phyloP scores from a whole-genome alignment of 495 filamentous ascomycete species.

The Podospora conica region DNA sequence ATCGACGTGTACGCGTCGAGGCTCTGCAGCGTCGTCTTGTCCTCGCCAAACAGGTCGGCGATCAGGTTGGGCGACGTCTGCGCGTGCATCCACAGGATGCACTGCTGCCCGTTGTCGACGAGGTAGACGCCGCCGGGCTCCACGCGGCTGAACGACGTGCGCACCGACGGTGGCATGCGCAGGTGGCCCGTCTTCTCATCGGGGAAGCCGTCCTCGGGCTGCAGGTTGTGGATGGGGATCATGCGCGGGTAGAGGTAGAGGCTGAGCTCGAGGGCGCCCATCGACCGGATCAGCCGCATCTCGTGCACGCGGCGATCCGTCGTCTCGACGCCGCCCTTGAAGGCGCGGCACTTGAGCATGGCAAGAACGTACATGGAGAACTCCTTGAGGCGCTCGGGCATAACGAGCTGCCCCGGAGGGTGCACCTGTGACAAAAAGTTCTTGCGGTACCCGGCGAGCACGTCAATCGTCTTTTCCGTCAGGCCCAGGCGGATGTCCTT shows the following conservation, averaged over 20 bases:
- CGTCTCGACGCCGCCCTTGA: constrained; percentile 92
- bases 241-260: constrained; percentile 95
- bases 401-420: constrained; percentile 86
- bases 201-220: constrained; percentile 80
- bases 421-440: constrained; percentile 72
- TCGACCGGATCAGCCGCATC: constrained; percentile 80
- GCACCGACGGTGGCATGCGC: constrained; percentile 64
- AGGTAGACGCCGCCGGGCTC: constrained; percentile 96
- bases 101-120: constrained; percentile 91
- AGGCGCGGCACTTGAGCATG: constrained; percentile 82
- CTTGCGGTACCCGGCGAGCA: constrained; percentile 89
- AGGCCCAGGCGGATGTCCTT: constrained; percentile 83
- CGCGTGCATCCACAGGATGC: constrained; percentile 86
- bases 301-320: constrained; percentile 87
- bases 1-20: constrained; percentile 75
- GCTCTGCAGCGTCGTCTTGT: constrained; percentile 58
- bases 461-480: constrained; percentile 90
- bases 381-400: constrained; percentile 94
- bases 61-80: constrained; percentile 72
- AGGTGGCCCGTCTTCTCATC: constrained; percentile 78
- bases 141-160: constrained; percentile 84
- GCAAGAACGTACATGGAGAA: constrained; percentile 97
- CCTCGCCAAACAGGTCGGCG: constrained; percentile 82
- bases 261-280: constrained; percentile 78
- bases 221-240: constrained; percentile 83